Conservation (phyloP, 495 filamentous ascomycete species). For the Hyaloscypha hepaticicola region DNA sequence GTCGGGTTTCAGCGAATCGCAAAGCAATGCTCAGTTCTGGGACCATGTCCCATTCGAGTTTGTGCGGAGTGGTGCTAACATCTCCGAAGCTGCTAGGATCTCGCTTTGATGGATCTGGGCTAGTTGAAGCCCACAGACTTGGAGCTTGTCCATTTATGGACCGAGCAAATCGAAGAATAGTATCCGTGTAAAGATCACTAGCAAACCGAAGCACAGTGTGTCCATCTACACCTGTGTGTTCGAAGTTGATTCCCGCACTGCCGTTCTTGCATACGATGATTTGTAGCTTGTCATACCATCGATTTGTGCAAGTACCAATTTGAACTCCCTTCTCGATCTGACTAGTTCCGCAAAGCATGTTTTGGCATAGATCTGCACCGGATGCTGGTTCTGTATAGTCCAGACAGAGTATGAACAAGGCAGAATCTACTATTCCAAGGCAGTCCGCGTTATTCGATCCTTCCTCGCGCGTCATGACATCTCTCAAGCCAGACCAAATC, state of each 20-base stretch:
- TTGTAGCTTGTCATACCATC: slow-evolving; percentile 99
- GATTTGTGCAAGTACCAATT: slow-evolving; percentile 94
- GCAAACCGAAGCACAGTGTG: slow-evolving; percentile 97
- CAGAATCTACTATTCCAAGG: slow-evolving; percentile 89
- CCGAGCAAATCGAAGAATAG: slow-evolving; percentile 91
- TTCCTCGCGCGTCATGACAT: slow-evolving; percentile 82
- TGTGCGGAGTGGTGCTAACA: slow-evolving; percentile 90
- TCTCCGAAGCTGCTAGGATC: slow-evolving; percentile 94
- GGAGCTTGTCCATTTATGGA: slow-evolving; percentile 96
- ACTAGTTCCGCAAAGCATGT: slow-evolving; percentile 96
- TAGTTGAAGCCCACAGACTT: slow-evolving; percentile 84
- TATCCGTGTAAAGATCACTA: slow-evolving; percentile 95
- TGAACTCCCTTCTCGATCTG: slow-evolving; percentile 91
- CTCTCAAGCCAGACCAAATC: slow-evolving; percentile 87
- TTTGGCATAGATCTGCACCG: slow-evolving; percentile 81
- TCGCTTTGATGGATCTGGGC: slow-evolving; percentile 90
- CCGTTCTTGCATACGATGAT: slow-evolving; percentile 99
- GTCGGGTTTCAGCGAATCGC: slow-evolving; percentile 90
- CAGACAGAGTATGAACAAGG: slow-evolving; percentile 87
- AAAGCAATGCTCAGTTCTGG: slow-evolving; percentile 89
- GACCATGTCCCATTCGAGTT: slow-evolving; percentile 96
- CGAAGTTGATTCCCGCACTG: slow-evolving; percentile 97
- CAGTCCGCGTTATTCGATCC: slow-evolving; percentile 94
- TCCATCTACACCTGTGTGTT: slow-evolving; percentile 97
- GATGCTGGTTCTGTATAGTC: slow-evolving; percentile 85